A percentile compares a stretch with the other conserved stretches of the same genome.
These are phyloP conservation scores for Fragaria iinumae DNA, from an alignment of 306 rosid species.

Conservation along the genomic window DNA sequence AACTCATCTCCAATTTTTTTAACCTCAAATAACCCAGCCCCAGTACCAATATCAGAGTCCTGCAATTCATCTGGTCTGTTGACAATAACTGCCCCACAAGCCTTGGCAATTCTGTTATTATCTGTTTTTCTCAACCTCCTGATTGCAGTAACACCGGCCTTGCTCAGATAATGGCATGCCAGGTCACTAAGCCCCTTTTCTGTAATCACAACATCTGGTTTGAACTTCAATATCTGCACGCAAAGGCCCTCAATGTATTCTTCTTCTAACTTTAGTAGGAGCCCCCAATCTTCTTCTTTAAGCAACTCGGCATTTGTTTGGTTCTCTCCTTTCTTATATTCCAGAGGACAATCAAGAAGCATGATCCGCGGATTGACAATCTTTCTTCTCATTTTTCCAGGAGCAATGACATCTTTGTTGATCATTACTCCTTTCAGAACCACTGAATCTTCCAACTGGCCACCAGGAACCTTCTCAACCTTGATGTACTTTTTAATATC, in stretches of 20 bases:
- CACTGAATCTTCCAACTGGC: conserved; percentile 78
- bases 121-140: conserved; percentile 89
- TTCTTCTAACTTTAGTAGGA: conserved; percentile 81
- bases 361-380: conserved; percentile 85
- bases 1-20: conserved; percentile 92
- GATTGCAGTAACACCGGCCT: conserved; percentile 85
- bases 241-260: conserved; percentile 85
- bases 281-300: conserved; percentile 91
- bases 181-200: conserved; percentile 97
- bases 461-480: conserved; percentile 96
- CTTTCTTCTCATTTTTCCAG: conserved; percentile 96
- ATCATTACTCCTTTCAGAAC: conserved; percentile 94
- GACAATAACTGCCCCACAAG: conserved; percentile 92
- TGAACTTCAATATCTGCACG: conserved; percentile 79
- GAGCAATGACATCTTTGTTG: conserved; percentile 88
- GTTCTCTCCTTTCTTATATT: conserved; percentile 93
- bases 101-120: conserved; percentile 90
- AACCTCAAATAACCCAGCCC: conserved; percentile 92
- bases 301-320: conserved; percentile 93
- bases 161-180: conserved; percentile 89
- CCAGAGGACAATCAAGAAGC: conserved; percentile 88
- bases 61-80: conserved; percentile 93
- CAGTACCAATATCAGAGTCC: conserved; percentile 91
- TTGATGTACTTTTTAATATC: conserved; percentile 90
- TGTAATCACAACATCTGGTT: conserved; percentile 85